Conservation (phyloP, 768 basidiomycete genomes). For the Ramaria rubella region DNA sequence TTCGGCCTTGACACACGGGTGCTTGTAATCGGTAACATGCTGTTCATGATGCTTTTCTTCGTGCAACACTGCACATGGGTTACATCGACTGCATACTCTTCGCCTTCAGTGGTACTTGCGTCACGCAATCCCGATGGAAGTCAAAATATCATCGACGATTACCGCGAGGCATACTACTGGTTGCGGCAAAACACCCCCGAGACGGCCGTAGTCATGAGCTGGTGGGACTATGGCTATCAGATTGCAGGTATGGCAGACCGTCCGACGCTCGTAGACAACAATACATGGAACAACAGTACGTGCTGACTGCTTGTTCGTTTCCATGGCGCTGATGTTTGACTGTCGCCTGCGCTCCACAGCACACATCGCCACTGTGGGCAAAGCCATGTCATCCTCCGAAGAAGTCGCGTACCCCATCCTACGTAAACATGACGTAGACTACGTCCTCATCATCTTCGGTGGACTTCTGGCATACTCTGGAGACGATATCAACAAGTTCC, state of each 20-base stretch:
- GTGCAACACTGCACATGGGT: constrained; percentile 97
- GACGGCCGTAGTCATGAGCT: constrained; percentile 93
- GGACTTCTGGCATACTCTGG: constrained; percentile 95
- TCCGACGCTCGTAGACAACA: constrained; percentile 95
- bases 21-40: constrained; percentile 63
- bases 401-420: constrained; percentile 97
- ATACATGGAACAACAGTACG: constrained; percentile 98
- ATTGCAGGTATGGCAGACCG: constrained; percentile 99
- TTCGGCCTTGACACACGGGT: constrained; percentile 82
- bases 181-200: constrained; percentile 89
- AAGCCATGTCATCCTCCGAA: constrained; percentile 92
- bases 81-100: constrained; percentile 91
- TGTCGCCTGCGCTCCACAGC: constrained; percentile 38
- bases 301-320: neutral
- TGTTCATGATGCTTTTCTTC: constrained; percentile 80
- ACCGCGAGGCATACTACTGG: constrained; percentile 99
- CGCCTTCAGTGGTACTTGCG: constrained; percentile 92
- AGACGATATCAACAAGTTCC: constrained; percentile 99
- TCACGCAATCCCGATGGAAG: constrained; percentile 75
- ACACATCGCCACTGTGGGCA: constrained; percentile 97
- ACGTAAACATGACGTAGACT: constrained; percentile 95
- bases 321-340: neutral
- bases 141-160: constrained; percentile 96
- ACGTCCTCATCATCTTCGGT: constrained; percentile 95
- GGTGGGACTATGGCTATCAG: constrained; percentile 99